Base-by-base conservation (phyloP, 1,284 basidiomycete genomes). In the Termitomyces sp. region DNA sequence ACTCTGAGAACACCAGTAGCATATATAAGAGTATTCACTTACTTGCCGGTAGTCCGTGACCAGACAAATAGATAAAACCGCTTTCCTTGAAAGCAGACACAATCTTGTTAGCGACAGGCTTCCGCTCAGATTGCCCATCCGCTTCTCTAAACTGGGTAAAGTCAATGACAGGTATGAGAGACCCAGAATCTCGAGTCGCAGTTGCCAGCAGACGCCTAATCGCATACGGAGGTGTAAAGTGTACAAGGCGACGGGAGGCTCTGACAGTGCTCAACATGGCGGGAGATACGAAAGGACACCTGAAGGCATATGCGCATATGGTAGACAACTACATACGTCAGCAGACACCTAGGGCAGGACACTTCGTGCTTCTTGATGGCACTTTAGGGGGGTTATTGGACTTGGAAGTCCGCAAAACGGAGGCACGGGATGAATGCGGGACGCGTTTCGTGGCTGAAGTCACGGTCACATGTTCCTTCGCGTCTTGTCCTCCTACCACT, bases 41-140 rank as follows among this genome's bases (percentile, higher is more conserved):
- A 73, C 72, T 59, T 54, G 68, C 49, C 46, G 81, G 70, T 49
- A 91, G 83, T 1, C 87, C 86, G 66, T 90, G 86, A 35, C 81
- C 79, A 18, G 73, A 73, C 35, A 91, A 70, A 63, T 91, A 91
- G 42, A 90, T 77, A 63, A 89, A 89, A 1, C 87, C 87, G 57
- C 81, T 84, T 50, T 84, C 78, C 62, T 86, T 91, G 72, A 91
- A 90, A 0, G 84, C 91, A 38, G 76, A 76, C 26, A 91, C 87
- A 38, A 93, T 79, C 57, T 85, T 78, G 44, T 80, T 72, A 1
- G 90, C 88, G 0, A 83, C 81, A 11, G 72, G 63, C 55, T 79
- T 77, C 67, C 81, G 88, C 63, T 88, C 83, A 11, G 72, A 69
- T 0, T 65, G 52, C 0, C 81, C 75, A 1, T 70, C 65, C 1